Base-by-base conservation (phyloP, 2,329 filamentous ascomycete species). In the Penicillium verrucosum region DNA sequence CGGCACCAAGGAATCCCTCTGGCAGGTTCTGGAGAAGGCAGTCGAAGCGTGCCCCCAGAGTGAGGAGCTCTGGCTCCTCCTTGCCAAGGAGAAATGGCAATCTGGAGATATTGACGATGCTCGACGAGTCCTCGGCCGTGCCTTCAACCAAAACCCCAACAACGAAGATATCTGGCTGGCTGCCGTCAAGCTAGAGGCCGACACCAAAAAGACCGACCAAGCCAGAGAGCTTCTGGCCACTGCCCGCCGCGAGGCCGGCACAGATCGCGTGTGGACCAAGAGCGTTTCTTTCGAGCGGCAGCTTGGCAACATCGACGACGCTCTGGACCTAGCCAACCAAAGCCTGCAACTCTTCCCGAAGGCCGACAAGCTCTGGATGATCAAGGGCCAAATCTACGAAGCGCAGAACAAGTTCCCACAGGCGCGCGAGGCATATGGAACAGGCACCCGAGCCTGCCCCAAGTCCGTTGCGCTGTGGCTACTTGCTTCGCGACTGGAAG, bases 151-250 rank as follows among this genome's bases (percentile, higher is more conserved):
- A 71, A 95, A 97, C 67, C 91, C 91, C 1, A 92, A 95, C 73
- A 97, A 96, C 76, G 94, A 99, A 74, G 92, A 97, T 72, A 97
- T 99, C 63, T 99, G 94, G 89, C 86, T 97, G 46, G 90, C 92
- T 16, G 94, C 94, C 44, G 94, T 99, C 63, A 96, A 97, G 73
- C 85, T 99, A 30, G 94, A 99, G 75, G 91, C 94, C 0, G 92
- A 97, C 68, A 93, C 91, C 59, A 84, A 87, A 42, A 86, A 96
- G 67, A 87, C 85, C 40, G 89, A 92, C 37, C 86, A 94, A 70
- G 94, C 94, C 0, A 83, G 92, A 43, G 85, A 89, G 59, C 84
- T 99, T 25, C 82, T 99, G 38, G 84, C 86, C 51, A 89, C 89
- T 12, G 94, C 94, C 23, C 86, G 94, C 53, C 85, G 89, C 56